These are phyloP conservation scores for Acidiella bohemica DNA, from an alignment of 495 filamentous ascomycete species.

Conservation along the genomic window DNA sequence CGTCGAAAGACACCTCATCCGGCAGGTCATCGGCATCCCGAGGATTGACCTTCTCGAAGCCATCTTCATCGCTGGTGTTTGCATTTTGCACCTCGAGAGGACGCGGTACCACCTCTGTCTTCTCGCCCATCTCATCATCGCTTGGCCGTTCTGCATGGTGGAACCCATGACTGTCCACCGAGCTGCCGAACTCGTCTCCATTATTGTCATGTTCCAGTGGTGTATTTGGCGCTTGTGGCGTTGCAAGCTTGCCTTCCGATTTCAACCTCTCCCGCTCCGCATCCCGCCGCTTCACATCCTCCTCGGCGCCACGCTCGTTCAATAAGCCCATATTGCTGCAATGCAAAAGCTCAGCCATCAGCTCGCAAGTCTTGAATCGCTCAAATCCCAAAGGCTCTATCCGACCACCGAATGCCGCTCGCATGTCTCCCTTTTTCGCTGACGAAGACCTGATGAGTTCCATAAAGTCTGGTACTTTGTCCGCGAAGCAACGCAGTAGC, in stretches of 20 bases:
- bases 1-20: conserved; percentile 44
- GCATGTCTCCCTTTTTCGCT: conserved; percentile 52
- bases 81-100: conserved; percentile 64
- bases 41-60: conserved; percentile 80
- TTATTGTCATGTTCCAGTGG: conserved; percentile 15
- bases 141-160: conserved; percentile 34
- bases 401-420: conserved; percentile 72
- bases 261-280: conserved; percentile 65
- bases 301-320: conserved; percentile 84
- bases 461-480: conserved; percentile 94
- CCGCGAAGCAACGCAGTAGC: conserved; percentile 79
- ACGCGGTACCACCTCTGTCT: conserved; percentile 33
- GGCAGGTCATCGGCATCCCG: conserved; percentile 50
- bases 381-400: conserved; percentile 97
- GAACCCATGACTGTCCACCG: conserved; percentile 31
- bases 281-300: conserved; percentile 69
- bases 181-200: conserved; percentile 31
- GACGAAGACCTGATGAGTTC: conserved; percentile 56
- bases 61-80: conserved; percentile 82
- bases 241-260: conserved; percentile 47
- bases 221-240: conserved; percentile 29
- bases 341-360: conserved; percentile 95
- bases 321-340: conserved; percentile 98
- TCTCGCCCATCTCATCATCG: conserved; percentile 23
- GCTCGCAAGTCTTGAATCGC: conserved; percentile 95